Base-by-base conservation (phyloP, 2,329 filamentous ascomycete species). In the Huntiella decipiens region DNA sequence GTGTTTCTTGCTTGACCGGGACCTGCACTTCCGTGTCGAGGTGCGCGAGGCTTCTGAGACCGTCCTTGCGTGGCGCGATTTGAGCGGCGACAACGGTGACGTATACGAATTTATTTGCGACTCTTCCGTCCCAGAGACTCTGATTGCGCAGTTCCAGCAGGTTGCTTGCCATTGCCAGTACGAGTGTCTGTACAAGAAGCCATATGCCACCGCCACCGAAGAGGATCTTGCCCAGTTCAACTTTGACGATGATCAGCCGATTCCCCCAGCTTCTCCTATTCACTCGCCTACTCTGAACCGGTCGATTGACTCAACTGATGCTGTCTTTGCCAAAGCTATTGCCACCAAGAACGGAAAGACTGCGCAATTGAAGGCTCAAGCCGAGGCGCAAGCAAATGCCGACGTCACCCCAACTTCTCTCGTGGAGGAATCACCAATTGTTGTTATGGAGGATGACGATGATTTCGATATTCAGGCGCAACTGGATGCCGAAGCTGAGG, bases 71-170 rank as follows among this genome's bases (percentile, higher is more conserved):
- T 98, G 91, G 91, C 79, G 82, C 54, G 91, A 98, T 58, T 65
- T 96, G 50, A 95, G 86, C 55, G 91, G 91, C 47, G 91, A 98
- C 66, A 72, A 76, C 31, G 88, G 86, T 45, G 91, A 98, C 61
- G 71, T 96, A n/a, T 98, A 84, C 70, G 88, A 98, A 61, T 98
- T 96, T 58, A 82, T 98, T 52, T 96, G 87, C 65, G 91, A 96
- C 63, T 61, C 68, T 35, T 77, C 78, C 10, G 74, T 82, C 37
- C 67, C 77, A 22, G 65, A 76, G 2, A 70, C 76, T 41, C 81
- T 87, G 54, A 79, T 91, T 17, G 71, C 79, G 39, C 74, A 79
- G 12, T 96, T 98, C 60, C 77, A 88, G 57, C 70, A 80, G 45
- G 78, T 85, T 45, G 83, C 91, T 5, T 73, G 83, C 48, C 79